These are phyloP conservation scores for Paraconiothyrium sp. DNA, from an alignment of 2,329 filamentous ascomycete species.

Conservation along the genomic window DNA sequence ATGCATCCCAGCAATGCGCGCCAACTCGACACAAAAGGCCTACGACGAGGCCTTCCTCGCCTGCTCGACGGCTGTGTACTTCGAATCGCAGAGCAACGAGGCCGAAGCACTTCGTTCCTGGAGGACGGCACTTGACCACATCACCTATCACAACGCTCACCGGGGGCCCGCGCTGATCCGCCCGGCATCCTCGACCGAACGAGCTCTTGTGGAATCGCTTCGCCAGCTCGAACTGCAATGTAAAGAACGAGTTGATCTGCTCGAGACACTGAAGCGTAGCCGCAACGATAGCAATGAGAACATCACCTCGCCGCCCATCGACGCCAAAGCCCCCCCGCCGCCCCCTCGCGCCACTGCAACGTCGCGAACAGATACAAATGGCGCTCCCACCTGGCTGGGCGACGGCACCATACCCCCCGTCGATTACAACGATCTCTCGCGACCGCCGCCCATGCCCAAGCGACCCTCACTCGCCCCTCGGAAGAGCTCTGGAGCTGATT, in stretches of 20 bases:
- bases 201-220: conserved; percentile 81
- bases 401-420: conserved; percentile 83
- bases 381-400: conserved; percentile 70
- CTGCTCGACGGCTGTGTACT: conserved; percentile 95
- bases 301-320: conserved; percentile 29
- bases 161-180: conserved; percentile 74
- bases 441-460: conserved; percentile 66
- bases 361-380: conserved; percentile 24
- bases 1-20: conserved; percentile 53
- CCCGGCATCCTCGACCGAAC: conserved; percentile 83
- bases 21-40: conserved; percentile 87
- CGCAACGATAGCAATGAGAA: conserved; percentile 61
- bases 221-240: conserved; percentile 88
- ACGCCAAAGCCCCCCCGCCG: conserved; percentile 35
- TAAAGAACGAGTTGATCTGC: conserved; percentile 88
- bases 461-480: conserved; percentile 59
- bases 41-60: conserved; percentile 96
- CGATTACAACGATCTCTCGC: conserved; percentile 82
- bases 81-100: conserved; percentile 89
- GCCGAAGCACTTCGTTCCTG: conserved; percentile 89
- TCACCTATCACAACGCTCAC: conserved; percentile 85
- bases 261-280: conserved; percentile 80
- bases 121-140: conserved; percentile 86
- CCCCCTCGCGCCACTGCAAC: conserved; percentile 31
- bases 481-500: conserved; percentile 55